Conservation (phyloP, 2,329 filamentous ascomycete species). For the Capronia epimyces region DNA sequence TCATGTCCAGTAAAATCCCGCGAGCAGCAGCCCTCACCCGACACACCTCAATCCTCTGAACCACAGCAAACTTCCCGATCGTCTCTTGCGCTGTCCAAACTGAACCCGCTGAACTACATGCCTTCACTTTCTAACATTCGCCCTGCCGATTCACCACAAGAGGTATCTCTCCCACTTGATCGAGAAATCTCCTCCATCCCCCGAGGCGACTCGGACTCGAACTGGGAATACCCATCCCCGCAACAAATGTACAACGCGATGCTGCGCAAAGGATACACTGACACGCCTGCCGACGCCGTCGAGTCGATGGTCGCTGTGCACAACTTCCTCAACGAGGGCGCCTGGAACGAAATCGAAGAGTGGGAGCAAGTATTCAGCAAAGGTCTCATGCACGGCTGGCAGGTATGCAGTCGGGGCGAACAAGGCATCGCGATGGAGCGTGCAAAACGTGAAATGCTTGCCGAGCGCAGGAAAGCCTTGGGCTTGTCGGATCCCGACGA, state of each 20-base stretch:
- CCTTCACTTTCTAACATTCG: conserved; percentile 78
- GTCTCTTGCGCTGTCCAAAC: conserved; percentile 51
- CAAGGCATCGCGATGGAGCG: conserved; percentile 55
- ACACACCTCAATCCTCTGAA: conserved; percentile 26
- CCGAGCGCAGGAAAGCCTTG: conserved; percentile 37
- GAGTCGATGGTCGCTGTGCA: conserved; percentile 97
- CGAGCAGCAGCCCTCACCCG: conserved; percentile 23
- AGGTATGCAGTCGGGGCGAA: conserved; percentile 68
- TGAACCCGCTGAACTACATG: conserved; percentile 92
- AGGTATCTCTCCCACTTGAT: conserved; percentile 65
- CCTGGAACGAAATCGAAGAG: conserved; percentile 88
- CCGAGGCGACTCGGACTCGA: conserved; percentile 68
- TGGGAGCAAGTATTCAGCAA: conserved; percentile 84
- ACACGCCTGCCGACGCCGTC: conserved; percentile 87
- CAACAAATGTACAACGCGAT: conserved; percentile 99
- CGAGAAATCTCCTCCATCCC: conserved; percentile 87
- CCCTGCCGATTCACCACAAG: conserved; percentile 59
- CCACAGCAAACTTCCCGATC: conserved; percentile 3
- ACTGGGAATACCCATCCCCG: conserved; percentile 96
- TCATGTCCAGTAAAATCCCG: conserved; percentile 56
- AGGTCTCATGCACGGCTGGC: conserved; percentile 67
- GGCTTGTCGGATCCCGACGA: conserved; percentile 23
- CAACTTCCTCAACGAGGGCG: conserved; percentile 96
- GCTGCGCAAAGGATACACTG: conserved; percentile 88
- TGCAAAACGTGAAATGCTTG: conserved; percentile 38